Conservation (phyloP, 1,284 basidiomycete species). For the Xerocomus minutiporus region DNA sequence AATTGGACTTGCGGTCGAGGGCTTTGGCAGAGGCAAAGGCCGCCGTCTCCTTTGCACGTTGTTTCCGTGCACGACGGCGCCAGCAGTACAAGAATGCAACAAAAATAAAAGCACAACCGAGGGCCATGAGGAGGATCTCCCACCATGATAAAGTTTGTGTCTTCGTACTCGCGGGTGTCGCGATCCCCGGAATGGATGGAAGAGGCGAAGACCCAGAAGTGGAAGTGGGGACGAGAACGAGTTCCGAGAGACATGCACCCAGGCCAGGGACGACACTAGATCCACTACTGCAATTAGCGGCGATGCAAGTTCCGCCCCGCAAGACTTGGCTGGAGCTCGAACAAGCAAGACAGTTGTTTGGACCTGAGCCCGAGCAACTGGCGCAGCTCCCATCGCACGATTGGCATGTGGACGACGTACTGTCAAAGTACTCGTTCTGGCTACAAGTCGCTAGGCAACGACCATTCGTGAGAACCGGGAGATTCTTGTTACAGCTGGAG, state of each 20-base stretch:
- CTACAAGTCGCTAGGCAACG: constrained; percentile 74
- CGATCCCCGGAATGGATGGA: constrained; percentile 56
- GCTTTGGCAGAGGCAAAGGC: constrained; percentile 60
- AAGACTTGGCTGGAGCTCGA: constrained; percentile 58
- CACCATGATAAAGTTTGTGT: constrained; percentile 58
- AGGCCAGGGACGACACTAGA: constrained; percentile 59
- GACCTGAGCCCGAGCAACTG: constrained; percentile 64
- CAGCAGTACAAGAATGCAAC: constrained; percentile 59
- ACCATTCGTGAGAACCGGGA: constrained; percentile 67
- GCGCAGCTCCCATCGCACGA: constrained; percentile 70
- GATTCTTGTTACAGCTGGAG: constrained; percentile 57
- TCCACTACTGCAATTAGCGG: constrained; percentile 53
- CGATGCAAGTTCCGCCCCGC: constrained; percentile 57
- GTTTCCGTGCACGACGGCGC: constrained; percentile 63
- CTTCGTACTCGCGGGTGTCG: constrained; percentile 37
- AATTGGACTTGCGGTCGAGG: constrained; percentile 43
- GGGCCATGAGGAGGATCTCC: constrained; percentile 76
- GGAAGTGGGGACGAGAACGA: constrained; percentile 53
- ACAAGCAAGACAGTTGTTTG: constrained; percentile 70
- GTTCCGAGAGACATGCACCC: constrained; percentile 71
- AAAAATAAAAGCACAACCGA: constrained; percentile 76
- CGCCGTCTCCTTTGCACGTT: constrained; percentile 59
- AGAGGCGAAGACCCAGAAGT: constrained; percentile 43
- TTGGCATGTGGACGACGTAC: constrained; percentile 56
- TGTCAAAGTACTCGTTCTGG: constrained; percentile 68